These are phyloP conservation scores for Annulohypoxylon moriforme DNA, from an alignment of 495 filamentous ascomycete genomes.

Conservation along the genomic window DNA sequence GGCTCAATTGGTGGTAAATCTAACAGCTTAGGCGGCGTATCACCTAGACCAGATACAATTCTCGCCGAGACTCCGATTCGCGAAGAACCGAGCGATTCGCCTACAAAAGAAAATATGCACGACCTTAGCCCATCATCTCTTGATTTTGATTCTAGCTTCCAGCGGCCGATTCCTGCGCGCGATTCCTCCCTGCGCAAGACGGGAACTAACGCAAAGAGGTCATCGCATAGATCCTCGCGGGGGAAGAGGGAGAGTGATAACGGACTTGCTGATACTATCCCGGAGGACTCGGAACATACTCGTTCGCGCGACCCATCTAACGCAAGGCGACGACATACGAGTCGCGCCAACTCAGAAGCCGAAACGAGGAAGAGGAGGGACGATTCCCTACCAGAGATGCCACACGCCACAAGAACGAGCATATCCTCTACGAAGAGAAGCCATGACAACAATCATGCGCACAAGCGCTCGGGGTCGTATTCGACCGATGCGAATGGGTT, in stretches of 20 bases:
- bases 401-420: slow-evolving; percentile 31
- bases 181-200: slow-evolving; percentile 76
- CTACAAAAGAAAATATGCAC: slow-evolving; percentile 35
- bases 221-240: slow-evolving; percentile 51
- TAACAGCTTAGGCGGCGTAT: slow-evolving; percentile 49
- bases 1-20: slow-evolving; percentile 48
- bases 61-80: slow-evolving; percentile 64
- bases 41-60: slow-evolving; percentile 57
- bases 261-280: slow-evolving; percentile 49
- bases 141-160: slow-evolving; percentile 34
- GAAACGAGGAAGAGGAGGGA: slow-evolving; percentile 37
- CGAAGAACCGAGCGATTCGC: slow-evolving; percentile 59
- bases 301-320: slow-evolving; percentile 50
- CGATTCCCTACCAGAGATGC: slow-evolving; percentile 41
- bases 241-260: slow-evolving; percentile 56
- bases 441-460: slow-evolving; percentile 37
- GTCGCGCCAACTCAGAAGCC: slow-evolving; percentile 32
- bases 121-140: slow-evolving; percentile 24
- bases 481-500: slow-evolving; percentile 46
- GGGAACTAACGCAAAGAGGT: slow-evolving; percentile 52
- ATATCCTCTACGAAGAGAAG: slow-evolving; percentile 18
- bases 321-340: slow-evolving; percentile 42
- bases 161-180: slow-evolving; percentile 69
- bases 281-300: slow-evolving; percentile 35
- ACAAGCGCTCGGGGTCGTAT: slow-evolving; percentile 44